phyloP scores from a whole-genome alignment of 2,329 filamentous ascomycete genomes.

The Tolypocladium tropicale region DNA sequence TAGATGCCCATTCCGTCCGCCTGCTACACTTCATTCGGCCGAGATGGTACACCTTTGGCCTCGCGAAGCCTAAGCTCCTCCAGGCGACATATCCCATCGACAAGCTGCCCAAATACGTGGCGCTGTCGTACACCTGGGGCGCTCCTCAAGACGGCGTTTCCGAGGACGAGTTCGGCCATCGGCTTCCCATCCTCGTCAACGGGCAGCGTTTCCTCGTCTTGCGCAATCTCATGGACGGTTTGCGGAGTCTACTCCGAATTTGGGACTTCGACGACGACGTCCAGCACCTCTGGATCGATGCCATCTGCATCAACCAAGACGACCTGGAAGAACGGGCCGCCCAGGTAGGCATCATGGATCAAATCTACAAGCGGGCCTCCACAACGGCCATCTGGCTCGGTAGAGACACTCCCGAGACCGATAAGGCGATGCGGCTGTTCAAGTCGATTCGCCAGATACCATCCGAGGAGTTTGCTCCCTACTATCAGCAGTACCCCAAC shows the following conservation, averaged over 20 bases:
- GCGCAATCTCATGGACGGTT: background rate
- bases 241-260: background rate
- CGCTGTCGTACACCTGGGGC: slow-evolving; percentile 1
- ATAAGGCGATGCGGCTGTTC: background rate
- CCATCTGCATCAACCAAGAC: slow-evolving; percentile 8
- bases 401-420: background rate
- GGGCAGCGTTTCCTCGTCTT: background rate
- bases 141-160: background rate
- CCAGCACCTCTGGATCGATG: slow-evolving; percentile 6
- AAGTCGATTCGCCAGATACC: background rate
- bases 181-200: background rate
- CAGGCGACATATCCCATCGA: background rate
- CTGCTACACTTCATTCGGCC: background rate
- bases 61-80: background rate
- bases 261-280: background rate
- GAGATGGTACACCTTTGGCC: slow-evolving; percentile 1
- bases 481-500: background rate
- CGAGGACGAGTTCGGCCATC: background rate
- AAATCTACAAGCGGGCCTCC: slow-evolving; percentile 6
- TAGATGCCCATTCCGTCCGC: background rate
- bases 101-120: background rate
- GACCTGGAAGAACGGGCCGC: slow-evolving; percentile 3
- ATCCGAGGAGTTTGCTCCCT: background rate
- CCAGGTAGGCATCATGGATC: slow-evolving; percentile 9
- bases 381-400: slow-evolving; percentile 9